Percentiles rank a stretch among this genome's conserved stretches.
These are phyloP conservation scores for Sarocladium strictum DNA, from an alignment of 2,329 filamentous ascomycete genomes.

Conservation along the genomic window DNA sequence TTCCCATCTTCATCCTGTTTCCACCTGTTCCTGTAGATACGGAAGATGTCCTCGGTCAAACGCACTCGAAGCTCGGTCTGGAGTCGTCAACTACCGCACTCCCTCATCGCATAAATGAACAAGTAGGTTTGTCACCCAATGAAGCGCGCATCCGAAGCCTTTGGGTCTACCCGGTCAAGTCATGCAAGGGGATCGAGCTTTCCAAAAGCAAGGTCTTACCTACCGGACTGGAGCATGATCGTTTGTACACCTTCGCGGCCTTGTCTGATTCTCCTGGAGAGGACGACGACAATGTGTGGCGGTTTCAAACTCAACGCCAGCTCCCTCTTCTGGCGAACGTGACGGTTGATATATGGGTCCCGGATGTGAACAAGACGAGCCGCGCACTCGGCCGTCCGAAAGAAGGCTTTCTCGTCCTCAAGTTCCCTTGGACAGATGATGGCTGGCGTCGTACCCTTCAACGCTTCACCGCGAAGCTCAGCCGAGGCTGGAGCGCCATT, in stretches of 20 bases:
- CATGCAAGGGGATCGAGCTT: slow-evolving; percentile 72
- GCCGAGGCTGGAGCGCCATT: slow-evolving; percentile 38
- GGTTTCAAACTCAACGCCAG: slow-evolving; percentile 64
- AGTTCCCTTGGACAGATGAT: slow-evolving; percentile 55
- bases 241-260: slow-evolving; percentile 78
- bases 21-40: slow-evolving; percentile 47
- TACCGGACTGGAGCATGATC: slow-evolving; percentile 71
- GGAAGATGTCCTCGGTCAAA: slow-evolving; percentile 49
- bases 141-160: slow-evolving; percentile 49
- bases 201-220: slow-evolving; percentile 56
- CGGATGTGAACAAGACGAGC: slow-evolving; percentile 51
- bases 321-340: slow-evolving; percentile 68
- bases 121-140: slow-evolving; percentile 1
- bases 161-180: slow-evolving; percentile 78
- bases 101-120: slow-evolving; percentile 14
- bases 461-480: slow-evolving; percentile 43
- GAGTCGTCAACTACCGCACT: slow-evolving; percentile 31
- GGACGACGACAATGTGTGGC: slow-evolving; percentile 50
- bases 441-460: slow-evolving; percentile 43
- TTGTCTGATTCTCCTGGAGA: slow-evolving; percentile 29
- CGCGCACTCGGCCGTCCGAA: slow-evolving; percentile 46
- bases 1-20: slow-evolving; percentile 49
- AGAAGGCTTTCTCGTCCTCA: slow-evolving; percentile 54
- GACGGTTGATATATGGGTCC: slow-evolving; percentile 61
- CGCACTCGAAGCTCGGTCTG: slow-evolving; percentile 44